Conservation (phyloP, 2,329 filamentous ascomycete genomes). For the Pseudohalonectria lignicola region DNA sequence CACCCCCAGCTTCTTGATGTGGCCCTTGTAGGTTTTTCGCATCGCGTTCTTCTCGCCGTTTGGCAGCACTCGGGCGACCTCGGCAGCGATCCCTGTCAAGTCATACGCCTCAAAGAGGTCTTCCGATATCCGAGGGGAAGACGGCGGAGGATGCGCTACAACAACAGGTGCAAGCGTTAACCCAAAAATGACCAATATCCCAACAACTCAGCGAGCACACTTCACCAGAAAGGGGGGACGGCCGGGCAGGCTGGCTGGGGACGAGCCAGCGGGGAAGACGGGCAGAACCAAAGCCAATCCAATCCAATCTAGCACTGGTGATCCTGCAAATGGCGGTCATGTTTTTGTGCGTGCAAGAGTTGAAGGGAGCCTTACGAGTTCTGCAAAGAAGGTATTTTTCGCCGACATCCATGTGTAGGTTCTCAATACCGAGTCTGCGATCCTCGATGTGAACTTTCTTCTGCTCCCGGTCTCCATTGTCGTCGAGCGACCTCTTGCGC, state of each 20-base stretch:
- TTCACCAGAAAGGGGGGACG: background rate
- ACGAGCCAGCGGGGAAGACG: background rate
- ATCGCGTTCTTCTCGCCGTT: slow-evolving; percentile 58
- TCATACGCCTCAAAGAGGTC: slow-evolving; percentile 51
- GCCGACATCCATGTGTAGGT: slow-evolving; percentile 56
- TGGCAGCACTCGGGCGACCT: slow-evolving; percentile 51
- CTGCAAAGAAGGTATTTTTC: slow-evolving; percentile 56
- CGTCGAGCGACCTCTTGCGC: slow-evolving; percentile 49
- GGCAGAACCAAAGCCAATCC: background rate
- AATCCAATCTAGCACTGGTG: background rate
- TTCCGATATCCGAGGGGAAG: slow-evolving; percentile 34
- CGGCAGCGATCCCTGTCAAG: slow-evolving; percentile 43
- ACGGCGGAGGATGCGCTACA: slow-evolving; percentile 34
- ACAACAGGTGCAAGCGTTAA: slow-evolving; percentile 32
- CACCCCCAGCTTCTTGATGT: slow-evolving; percentile 53
- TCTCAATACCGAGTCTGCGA: slow-evolving; percentile 49
- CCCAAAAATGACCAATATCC: slow-evolving; percentile 12
- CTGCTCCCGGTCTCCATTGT: slow-evolving; percentile 41
- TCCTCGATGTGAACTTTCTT: slow-evolving; percentile 55
- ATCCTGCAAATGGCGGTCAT: too few relatives aligned
- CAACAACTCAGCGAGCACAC: background rate
- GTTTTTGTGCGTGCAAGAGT: too few relatives aligned
- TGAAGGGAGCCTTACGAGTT: slow-evolving; percentile 54
- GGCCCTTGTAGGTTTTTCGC: slow-evolving; percentile 57
- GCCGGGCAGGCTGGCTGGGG: background rate